Percentiles rank a stretch among this genome's conserved stretches.
Evolutionary conservation across 345 rosid genomes (phyloP).

Genomic region (Ceriops decandra): DNA sequence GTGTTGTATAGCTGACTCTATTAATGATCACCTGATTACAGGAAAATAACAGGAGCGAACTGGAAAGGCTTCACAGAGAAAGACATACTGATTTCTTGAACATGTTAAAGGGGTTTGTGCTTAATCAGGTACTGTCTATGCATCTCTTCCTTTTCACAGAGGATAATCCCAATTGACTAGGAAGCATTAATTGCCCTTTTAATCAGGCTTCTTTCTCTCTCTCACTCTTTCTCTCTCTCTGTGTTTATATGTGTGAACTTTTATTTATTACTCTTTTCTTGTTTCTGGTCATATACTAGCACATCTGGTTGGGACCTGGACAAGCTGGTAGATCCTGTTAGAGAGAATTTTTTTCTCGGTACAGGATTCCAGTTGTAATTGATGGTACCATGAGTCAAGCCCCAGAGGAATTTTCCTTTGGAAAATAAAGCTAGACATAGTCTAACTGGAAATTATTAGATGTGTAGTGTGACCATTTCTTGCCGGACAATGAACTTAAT

Average conservation of each 20-base stretch:
- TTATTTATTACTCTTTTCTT: neutral
- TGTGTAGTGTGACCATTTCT: too few species aligned
- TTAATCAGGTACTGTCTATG: slow-evolving; percentile 61
- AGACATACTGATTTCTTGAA: slow-evolving; percentile 71
- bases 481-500: too few species aligned
- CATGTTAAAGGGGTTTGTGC: slow-evolving; percentile 93
- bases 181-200: too few species aligned
- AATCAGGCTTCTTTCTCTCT: too few species aligned
- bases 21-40: slow-evolving; percentile 27
- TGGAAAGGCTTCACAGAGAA: slow-evolving; percentile 82
- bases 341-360: too few species aligned
- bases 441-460: too few species aligned
- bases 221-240: neutral
- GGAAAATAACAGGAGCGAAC: slow-evolving; percentile 83
- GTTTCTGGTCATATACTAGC: neutral
- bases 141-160: too few species aligned
- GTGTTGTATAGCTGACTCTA: neutral
- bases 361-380: too few species aligned
- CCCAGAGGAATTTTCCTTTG: too few species aligned
- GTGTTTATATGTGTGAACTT: neutral
- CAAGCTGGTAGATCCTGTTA: neutral
- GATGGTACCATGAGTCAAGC: too few species aligned
- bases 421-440: too few species aligned
- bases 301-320: neutral
- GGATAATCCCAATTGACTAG: too few species aligned